Conservation (phyloP, 495 filamentous ascomycete species). For the Zalerion maritima region DNA sequence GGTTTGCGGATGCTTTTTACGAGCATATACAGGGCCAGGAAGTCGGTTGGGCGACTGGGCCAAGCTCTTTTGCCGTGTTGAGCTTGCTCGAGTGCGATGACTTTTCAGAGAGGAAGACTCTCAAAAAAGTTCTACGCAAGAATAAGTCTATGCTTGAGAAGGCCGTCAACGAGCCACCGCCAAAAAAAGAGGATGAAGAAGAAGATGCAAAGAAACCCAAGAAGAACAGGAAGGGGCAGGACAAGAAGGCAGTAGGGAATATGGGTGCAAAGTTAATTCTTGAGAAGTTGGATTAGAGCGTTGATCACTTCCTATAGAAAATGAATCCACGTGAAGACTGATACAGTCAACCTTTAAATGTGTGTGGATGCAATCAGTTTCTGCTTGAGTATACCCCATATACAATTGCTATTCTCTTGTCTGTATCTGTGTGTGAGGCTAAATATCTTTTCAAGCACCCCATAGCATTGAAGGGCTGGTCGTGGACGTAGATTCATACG, state of each 20-base stretch:
- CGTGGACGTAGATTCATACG: no score
- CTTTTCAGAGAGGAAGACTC: constrained; percentile 50
- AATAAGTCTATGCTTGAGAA: constrained; percentile 34
- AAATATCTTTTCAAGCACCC: no score
- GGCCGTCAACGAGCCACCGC: constrained; percentile 30
- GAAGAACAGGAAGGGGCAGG: constrained; percentile 20
- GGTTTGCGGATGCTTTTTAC: constrained; percentile 67
- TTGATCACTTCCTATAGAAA: no score
- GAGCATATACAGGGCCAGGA: constrained; percentile 59
- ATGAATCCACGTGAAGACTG: no score
- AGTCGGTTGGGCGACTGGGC: constrained; percentile 73
- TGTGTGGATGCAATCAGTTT: no score
- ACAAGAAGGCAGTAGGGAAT: constrained; percentile 31
- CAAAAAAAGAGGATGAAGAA: constrained; percentile 15
- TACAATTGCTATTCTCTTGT: no score
- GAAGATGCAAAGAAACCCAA: constrained; percentile 26
- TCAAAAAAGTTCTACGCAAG: constrained; percentile 50
- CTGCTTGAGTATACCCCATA: no score
- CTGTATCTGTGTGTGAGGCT: no score
- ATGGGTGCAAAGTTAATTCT: constrained; percentile 39
- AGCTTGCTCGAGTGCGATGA: constrained; percentile 65
- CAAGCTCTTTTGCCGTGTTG: constrained; percentile 68
- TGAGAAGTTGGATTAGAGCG: constrained; percentile 22
- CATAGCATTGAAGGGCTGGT: no score
- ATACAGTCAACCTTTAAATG: no score